A percentile compares a stretch with the other conserved stretches of the same genome.
These are phyloP conservation scores for Carnegiea gigantea DNA, from an alignment of 179 eudicot species.

Conservation along the genomic window DNA sequence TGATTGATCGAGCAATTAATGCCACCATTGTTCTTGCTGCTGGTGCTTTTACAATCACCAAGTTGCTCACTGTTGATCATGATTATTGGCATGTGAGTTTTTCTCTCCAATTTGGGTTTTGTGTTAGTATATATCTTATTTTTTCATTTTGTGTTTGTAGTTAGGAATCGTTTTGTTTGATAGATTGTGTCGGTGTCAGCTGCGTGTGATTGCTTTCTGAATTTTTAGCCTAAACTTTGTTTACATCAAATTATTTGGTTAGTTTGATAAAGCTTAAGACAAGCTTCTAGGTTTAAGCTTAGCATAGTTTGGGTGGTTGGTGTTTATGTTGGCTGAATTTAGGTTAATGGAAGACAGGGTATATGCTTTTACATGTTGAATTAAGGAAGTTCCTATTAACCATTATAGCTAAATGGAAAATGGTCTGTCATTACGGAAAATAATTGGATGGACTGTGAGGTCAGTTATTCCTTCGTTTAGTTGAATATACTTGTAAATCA, in stretches of 20 bases:
- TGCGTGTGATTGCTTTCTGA: neutral
- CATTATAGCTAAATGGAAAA: neutral
- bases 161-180: neutral
- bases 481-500: neutral
- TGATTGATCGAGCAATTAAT: constrained; percentile 77
- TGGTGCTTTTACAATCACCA: constrained; percentile 78
- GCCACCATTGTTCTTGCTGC: constrained; percentile 84
- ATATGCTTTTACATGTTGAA: neutral
- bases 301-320: neutral
- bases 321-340: neutral
- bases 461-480: neutral
- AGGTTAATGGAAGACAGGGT: neutral
- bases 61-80: constrained; percentile 86
- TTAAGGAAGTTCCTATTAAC: neutral
- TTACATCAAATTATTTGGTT: neutral
- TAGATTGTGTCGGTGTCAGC: neutral
- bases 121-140: neutral
- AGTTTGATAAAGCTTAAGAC: neutral
- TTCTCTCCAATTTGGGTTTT: neutral
- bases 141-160: neutral
- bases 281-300: neutral
- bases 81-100: constrained; percentile 95
- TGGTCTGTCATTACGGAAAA: neutral
- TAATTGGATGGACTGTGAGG: neutral
- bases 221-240: neutral